Conservation (phyloP, 345 rosid species). For the Sisymbrium irio region DNA sequence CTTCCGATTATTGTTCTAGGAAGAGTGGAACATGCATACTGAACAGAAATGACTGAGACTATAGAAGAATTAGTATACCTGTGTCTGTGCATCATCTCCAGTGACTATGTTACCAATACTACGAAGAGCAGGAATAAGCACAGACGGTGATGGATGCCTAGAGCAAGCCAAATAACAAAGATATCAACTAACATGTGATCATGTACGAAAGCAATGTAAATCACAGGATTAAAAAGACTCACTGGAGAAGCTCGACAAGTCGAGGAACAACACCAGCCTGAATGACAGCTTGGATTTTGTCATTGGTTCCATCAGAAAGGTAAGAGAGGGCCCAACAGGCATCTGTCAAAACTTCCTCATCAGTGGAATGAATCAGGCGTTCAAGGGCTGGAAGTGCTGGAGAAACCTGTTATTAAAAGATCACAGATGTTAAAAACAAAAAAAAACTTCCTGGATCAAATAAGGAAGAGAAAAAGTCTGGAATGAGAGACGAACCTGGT, state of each 20-base stretch:
- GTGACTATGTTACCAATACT: constrained; percentile 85
- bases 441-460: neutral
- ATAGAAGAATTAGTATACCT: constrained; percentile 32
- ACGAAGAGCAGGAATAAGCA: constrained; percentile 84
- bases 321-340: constrained; percentile 99
- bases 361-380: constrained; percentile 77
- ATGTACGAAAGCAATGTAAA: neutral
- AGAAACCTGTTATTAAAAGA: constrained; percentile 48
- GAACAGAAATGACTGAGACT: neutral
- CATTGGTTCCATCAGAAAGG: constrained; percentile 95
- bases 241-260: constrained; percentile 80
- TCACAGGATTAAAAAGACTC: constrained; percentile 33
- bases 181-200: neutral
- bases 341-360: constrained; percentile 96
- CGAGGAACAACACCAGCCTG: constrained; percentile 85
- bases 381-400: constrained; percentile 93
- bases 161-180: neutral
- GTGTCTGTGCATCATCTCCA: constrained; percentile 79
- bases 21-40: neutral
- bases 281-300: constrained; percentile 93
- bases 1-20: neutral
- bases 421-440: neutral
- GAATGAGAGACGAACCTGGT: constrained; percentile 45
- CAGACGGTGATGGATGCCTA: constrained; percentile 78
- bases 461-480: neutral